These are phyloP conservation scores for Trichoderma harzianum DNA, from an alignment of 2,329 filamentous ascomycete genomes.

Conservation along the genomic window DNA sequence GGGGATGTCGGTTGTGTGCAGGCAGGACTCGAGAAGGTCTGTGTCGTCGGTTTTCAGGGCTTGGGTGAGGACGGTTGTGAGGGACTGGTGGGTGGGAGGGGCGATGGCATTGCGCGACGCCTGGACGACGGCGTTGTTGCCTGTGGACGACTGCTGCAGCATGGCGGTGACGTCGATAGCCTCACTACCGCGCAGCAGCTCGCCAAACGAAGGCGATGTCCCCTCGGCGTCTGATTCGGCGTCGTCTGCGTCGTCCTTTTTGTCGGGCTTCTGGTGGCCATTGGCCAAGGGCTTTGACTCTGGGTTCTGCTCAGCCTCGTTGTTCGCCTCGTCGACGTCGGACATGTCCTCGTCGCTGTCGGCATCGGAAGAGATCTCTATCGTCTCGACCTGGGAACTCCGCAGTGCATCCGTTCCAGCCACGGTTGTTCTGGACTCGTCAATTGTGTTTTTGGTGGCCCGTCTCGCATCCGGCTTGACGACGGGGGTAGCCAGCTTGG, in stretches of 20 bases:
- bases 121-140: slow-evolving; percentile 35
- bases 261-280: slow-evolving; percentile 23
- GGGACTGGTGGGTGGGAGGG: slow-evolving; percentile 70
- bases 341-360: slow-evolving; percentile 46
- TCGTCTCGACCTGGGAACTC: slow-evolving; percentile 40
- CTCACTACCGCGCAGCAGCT: slow-evolving; percentile 71
- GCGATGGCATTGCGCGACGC: slow-evolving; percentile 48
- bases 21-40: slow-evolving; percentile 85
- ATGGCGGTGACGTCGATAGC: slow-evolving; percentile 72
- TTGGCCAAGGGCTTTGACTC: slow-evolving; percentile 24
- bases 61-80: slow-evolving; percentile 90
- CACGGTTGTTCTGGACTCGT: slow-evolving; percentile 57
- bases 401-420: slow-evolving; percentile 41
- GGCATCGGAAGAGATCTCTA: slow-evolving; percentile 58
- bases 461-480: slow-evolving; percentile 53
- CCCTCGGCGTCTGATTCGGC: slow-evolving; percentile 46
- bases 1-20: slow-evolving; percentile 71
- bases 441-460: slow-evolving; percentile 48
- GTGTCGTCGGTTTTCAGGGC: slow-evolving; percentile 89
- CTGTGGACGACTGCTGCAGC: slow-evolving; percentile 38
- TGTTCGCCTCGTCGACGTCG: slow-evolving; percentile 41
- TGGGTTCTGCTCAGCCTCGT: slow-evolving; percentile 20
- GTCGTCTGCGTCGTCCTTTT: slow-evolving; percentile 27
- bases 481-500: slow-evolving; percentile 54
- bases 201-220: slow-evolving; percentile 73